These are phyloP conservation scores for Glonium stellatum DNA, from an alignment of 495 filamentous ascomycete species.

Conservation along the genomic window DNA sequence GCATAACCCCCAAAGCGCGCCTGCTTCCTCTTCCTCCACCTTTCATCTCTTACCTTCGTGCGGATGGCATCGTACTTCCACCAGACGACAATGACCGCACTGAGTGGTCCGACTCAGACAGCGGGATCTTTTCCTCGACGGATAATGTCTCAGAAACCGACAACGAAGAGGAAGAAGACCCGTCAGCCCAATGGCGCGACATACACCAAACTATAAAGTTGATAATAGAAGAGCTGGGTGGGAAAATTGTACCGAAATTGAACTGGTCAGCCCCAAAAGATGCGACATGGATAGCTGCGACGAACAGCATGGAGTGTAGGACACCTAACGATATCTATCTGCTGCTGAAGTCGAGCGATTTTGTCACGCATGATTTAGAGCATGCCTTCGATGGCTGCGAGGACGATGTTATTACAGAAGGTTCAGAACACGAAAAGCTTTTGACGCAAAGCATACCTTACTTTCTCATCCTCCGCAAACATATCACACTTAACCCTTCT, in stretches of 20 bases:
- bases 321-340: slow-evolving; percentile 87
- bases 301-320: slow-evolving; percentile 84
- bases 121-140: slow-evolving; percentile 37
- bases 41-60: slow-evolving; percentile 81
- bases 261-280: slow-evolving; percentile 98
- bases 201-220: slow-evolving; percentile 68
- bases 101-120: slow-evolving; percentile 37
- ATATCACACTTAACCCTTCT: slow-evolving; percentile 76
- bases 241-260: slow-evolving; percentile 80
- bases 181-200: slow-evolving; percentile 56
- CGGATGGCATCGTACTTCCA: slow-evolving; percentile 87
- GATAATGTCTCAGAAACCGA: slow-evolving; percentile 39
- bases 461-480: slow-evolving; percentile 74
- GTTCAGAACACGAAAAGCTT: neutral
- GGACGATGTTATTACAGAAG: slow-evolving; percentile 27
- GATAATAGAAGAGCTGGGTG: slow-evolving; percentile 71
- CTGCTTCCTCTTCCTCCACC: slow-evolving; percentile 65
- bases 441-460: slow-evolving; percentile 44
- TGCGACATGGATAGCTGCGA: slow-evolving; percentile 87
- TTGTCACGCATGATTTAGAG: slow-evolving; percentile 88
- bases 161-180: slow-evolving; percentile 47
- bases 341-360: slow-evolving; percentile 84
- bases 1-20: slow-evolving; percentile 73
- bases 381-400: slow-evolving; percentile 81
- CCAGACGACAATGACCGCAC: slow-evolving; percentile 43